Percentiles rank a stretch among this genome's conserved stretches.
Conservation (phyloP, 2,329 filamentous ascomycete species). For the Pyricularia pennisetigena region DNA sequence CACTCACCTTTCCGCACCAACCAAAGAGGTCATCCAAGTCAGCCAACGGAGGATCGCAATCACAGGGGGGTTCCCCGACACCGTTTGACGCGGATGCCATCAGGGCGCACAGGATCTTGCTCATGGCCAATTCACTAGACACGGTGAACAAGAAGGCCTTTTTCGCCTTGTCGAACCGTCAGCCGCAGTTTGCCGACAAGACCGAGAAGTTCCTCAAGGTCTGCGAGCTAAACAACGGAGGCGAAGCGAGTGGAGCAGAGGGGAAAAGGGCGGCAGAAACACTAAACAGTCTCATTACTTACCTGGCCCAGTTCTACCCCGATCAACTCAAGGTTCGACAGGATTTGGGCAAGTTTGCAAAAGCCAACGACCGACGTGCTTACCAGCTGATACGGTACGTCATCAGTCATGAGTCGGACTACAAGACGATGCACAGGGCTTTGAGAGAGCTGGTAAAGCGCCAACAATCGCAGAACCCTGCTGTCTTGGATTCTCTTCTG, state of each 20-base stretch:
- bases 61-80: conserved; percentile 30
- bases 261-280: conserved; percentile 59
- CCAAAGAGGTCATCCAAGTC: conserved; percentile 52
- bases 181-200: conserved; percentile 63
- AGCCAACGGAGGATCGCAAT: conserved; percentile 44
- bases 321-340: conserved; percentile 61
- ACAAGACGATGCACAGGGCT: conserved; percentile 80
- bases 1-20: conserved; percentile 69
- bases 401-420: conserved; percentile 78
- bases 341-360: conserved; percentile 85
- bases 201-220: conserved; percentile 67
- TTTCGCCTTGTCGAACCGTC: conserved; percentile 73
- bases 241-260: conserved; percentile 60
- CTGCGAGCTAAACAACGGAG: conserved; percentile 88
- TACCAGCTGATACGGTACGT: conserved; percentile 86
- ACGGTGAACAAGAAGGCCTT: conserved; percentile 74
- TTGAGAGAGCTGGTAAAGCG: conserved; percentile 84
- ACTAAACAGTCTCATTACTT: conserved; percentile 63
- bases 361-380: conserved; percentile 77
- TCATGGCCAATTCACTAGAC: conserved; percentile 72
- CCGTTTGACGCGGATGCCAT: conserved; percentile 61
- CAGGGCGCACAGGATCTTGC: conserved; percentile 72
- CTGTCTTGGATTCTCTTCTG: conserved; percentile 70
- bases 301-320: conserved; percentile 64
- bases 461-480: conserved; percentile 55